phyloP scores from a whole-genome alignment of 345 rosid genomes.

The Gossypium stocksii region DNA sequence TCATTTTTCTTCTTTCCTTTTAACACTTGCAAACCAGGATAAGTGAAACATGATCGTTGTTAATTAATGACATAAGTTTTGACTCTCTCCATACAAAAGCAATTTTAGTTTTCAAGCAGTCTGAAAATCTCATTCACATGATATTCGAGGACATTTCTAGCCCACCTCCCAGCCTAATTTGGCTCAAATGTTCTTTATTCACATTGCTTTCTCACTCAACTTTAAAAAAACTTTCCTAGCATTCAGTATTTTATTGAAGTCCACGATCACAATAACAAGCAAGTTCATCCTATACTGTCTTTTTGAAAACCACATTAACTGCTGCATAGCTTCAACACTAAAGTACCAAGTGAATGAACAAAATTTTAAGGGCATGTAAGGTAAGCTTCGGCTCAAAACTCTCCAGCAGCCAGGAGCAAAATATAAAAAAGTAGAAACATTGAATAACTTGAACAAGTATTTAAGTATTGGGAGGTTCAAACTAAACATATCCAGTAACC shows the following conservation, averaged over 20 bases:
- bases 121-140: background rate
- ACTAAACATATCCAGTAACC: background rate
- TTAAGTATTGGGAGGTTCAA: background rate
- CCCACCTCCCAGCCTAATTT: background rate
- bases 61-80: background rate
- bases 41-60: background rate
- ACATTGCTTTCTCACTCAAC: background rate
- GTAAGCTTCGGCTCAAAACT: background rate
- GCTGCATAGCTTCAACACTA: background rate
- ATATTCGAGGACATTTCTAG: background rate
- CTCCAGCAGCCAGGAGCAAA: background rate
- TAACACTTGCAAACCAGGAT: background rate
- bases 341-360: background rate
- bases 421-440: background rate
- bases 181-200: background rate
- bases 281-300: background rate
- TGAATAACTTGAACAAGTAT: background rate
- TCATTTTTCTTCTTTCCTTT: background rate
- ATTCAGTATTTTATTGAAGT: background rate
- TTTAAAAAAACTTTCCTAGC: background rate
- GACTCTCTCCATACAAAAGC: background rate
- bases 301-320: background rate
- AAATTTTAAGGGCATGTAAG: background rate
- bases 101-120: background rate
- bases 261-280: background rate